Conservation (phyloP, 352 stramenopile genomes). For the Globisporangium apiculatum region DNA sequence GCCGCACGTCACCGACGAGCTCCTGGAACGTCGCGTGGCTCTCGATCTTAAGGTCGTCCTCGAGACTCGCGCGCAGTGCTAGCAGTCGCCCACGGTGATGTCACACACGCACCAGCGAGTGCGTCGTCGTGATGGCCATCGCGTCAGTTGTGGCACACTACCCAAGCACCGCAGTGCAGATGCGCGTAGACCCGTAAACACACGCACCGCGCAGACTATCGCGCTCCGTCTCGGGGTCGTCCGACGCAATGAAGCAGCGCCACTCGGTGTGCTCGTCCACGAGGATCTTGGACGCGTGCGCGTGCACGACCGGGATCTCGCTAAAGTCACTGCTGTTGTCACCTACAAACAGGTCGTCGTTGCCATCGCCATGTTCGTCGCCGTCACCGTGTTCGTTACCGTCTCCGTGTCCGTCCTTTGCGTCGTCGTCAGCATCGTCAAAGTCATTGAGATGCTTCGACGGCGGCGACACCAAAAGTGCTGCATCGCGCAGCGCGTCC, state of each 20-base stretch:
- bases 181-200: too few relatives aligned
- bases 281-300: conserved; percentile 43
- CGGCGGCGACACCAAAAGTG: neutral
- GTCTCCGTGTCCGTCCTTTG: neutral
- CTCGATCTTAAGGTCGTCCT: conserved; percentile 47
- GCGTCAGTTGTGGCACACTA: neutral
- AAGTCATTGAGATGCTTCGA: neutral
- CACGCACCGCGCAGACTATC: conserved; percentile 44
- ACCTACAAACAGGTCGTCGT: neutral
- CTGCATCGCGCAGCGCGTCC: neutral
- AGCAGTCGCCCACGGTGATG: too few relatives aligned
- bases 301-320: conserved; percentile 56
- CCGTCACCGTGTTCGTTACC: neutral
- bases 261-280: conserved; percentile 56
- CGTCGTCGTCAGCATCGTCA: neutral
- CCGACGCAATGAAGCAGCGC: conserved; percentile 59
- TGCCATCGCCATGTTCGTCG: neutral
- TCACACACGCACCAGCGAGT: neutral
- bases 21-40: conserved; percentile 31
- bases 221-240: conserved; percentile 53
- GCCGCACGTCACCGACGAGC: conserved; percentile 47
- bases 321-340: conserved; percentile 20
- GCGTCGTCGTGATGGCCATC: neutral
- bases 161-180: too few relatives aligned
- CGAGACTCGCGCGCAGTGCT: conserved; percentile 54